Percentiles rank a stretch among this genome's conserved stretches.
phyloP scores from a whole-genome alignment of 2,329 filamentous ascomycete genomes.

The Acrodontium crateriforme region DNA sequence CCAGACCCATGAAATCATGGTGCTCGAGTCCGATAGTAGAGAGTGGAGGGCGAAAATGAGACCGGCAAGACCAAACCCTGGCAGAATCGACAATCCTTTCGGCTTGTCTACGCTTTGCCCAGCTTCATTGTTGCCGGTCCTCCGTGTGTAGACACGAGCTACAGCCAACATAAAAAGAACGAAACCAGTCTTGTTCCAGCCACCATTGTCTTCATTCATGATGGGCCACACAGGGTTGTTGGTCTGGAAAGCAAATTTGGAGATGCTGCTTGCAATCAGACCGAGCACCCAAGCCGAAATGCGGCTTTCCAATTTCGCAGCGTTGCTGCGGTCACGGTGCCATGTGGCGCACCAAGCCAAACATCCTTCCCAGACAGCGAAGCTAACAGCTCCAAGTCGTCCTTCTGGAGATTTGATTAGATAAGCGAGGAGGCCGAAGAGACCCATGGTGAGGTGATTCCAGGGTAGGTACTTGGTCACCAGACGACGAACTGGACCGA shows the following conservation, averaged over 20 bases:
- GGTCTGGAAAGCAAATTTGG: constrained; percentile 85
- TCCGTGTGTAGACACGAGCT: constrained; percentile 57
- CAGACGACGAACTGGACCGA: constrained; percentile 53
- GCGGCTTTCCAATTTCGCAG: constrained; percentile 63
- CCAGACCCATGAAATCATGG: constrained; percentile 98
- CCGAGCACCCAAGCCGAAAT: constrained; percentile 71
- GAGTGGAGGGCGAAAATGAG: constrained; percentile 85
- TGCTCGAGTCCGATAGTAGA: constrained; percentile 88
- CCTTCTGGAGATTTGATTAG: constrained; percentile 56
- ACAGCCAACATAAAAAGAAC: constrained; percentile 61
- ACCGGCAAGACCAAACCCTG: constrained; percentile 67
- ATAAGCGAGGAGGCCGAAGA: constrained; percentile 68
- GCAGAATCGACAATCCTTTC: constrained; percentile 54
- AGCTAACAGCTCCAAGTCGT: constrained; percentile 68
- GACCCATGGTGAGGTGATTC: constrained; percentile 68
- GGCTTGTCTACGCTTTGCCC: constrained; percentile 36
- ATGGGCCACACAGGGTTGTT: constrained; percentile 97
- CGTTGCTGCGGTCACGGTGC: constrained; percentile 62
- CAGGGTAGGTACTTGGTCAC: constrained; percentile 45
- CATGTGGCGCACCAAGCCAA: constrained; percentile 75
- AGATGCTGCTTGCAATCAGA: constrained; percentile 68
- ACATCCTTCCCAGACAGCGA: constrained; percentile 67
- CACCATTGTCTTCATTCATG: constrained; percentile 78
- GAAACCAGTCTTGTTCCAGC: constrained; percentile 78
- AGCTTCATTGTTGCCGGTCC: constrained; percentile 34